Evolutionary conservation across 2,329 filamentous ascomycete genomes (phyloP).

Genomic region (Alternaria ventricosa): DNA sequence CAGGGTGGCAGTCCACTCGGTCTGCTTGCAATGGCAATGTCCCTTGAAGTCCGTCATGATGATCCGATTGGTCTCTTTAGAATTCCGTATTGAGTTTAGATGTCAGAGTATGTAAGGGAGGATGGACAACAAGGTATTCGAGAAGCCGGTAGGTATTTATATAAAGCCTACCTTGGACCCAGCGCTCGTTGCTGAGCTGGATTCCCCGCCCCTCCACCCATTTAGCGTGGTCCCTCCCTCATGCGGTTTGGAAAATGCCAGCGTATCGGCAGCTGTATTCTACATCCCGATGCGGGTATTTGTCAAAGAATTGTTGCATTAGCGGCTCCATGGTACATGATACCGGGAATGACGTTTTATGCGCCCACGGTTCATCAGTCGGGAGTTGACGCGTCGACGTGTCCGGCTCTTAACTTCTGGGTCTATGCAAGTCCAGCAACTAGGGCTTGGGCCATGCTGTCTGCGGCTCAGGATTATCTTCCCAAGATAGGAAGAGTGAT

Average conservation of each 20-base stretch:
- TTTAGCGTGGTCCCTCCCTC: neutral
- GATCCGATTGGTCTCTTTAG: constrained; percentile 7
- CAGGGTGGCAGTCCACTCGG: constrained; percentile 60
- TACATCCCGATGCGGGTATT: constrained; percentile 2
- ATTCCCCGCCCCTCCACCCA: neutral
- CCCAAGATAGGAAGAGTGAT: neutral
- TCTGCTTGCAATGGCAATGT: constrained; percentile 63
- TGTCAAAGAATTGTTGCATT: neutral
- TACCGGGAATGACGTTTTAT: neutral
- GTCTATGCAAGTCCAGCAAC: neutral
- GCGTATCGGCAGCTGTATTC: constrained; percentile 3
- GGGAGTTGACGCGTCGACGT: neutral
- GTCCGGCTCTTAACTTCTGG: neutral
- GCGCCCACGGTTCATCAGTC: neutral
- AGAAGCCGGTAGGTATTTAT: neutral
- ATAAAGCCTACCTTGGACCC: neutral
- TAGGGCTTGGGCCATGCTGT: neutral
- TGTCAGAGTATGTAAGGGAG: neutral
- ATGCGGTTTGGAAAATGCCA: neutral
- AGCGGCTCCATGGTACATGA: neutral
- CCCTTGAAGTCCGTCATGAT: constrained; percentile 57
- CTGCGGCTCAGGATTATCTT: neutral
- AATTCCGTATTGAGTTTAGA: neutral
- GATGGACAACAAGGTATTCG: constrained; percentile 20
- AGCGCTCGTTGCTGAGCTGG: neutral